Evolutionary conservation across 768 basidiomycete genomes (phyloP), one percentile per base, ranked within the genome.

Genomic region (Suillus bovinus): DNA sequence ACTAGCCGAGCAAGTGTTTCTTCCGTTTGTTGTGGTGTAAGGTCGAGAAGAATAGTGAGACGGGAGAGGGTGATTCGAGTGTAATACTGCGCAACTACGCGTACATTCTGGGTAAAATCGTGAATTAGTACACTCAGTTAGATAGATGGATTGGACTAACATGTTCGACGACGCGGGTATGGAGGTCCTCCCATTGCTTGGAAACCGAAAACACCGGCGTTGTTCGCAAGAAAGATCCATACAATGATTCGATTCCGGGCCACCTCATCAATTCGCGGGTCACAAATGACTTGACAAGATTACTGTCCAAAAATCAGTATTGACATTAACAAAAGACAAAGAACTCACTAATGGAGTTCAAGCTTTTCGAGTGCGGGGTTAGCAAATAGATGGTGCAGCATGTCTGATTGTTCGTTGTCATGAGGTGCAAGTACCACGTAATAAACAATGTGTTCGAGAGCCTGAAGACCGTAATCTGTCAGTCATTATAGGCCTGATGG

Each of bases 361-460:
- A 96, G 80, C 73, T 92, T 95, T 65, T 81, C 76, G 46, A 98
- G 77, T 27, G 90, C 88, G 27, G 94, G 85, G 73, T 98, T 88
- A 50, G 80, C 79, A 70, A 84, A 91, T 34, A 96, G 81, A 70
- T 93, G 91, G 73, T 98, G 88, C 50, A 99, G 79, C 90, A 99
- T 95, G 72, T 99, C 95, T 3, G 90, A 93, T 75, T 99, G 97
- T 75, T 98, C 96, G 72, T 99, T 99, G 74, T 90, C 91, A 73
- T 99, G 91, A 4, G 95, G 89, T 1, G 96, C 92, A 53, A 99
- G 88, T 29, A 97, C 87, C 60, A 98, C 84, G 70, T 96, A 99
- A 77, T 93, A 96, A 50, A 96, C 89, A 61, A 99, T 95, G 73
- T 95, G 92, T 71, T 97, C 94, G 17, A 99, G 83, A 31, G 94